Evolutionary conservation across 106 monocot genomes (phyloP).

Genomic region (Triglochin maritima): DNA sequence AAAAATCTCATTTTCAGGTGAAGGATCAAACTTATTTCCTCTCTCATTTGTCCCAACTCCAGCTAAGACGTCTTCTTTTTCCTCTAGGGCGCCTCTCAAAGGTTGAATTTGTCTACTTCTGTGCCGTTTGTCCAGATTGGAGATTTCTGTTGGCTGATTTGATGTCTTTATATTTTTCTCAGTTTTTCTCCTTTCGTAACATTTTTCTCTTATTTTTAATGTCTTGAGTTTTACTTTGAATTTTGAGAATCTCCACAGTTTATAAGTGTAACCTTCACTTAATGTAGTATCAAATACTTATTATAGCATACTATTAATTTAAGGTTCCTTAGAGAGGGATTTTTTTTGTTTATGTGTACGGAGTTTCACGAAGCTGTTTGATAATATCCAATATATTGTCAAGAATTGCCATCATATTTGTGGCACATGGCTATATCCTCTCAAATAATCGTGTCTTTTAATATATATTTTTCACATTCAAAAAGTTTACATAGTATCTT

Average conservation of each 20-base stretch:
- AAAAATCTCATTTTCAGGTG: slow-evolving; percentile 35
- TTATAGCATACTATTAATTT: background rate
- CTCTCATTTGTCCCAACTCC: slow-evolving; percentile 83
- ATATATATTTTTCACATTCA: too few relatives aligned
- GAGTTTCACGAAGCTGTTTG: too few relatives aligned
- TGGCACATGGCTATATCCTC: too few relatives aligned
- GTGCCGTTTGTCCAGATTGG: too few relatives aligned
- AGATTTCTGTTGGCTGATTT: background rate
- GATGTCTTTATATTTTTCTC: background rate
- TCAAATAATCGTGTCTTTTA: too few relatives aligned
- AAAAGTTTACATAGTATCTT: too few relatives aligned
- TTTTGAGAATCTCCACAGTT: background rate
- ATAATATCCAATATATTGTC: too few relatives aligned
- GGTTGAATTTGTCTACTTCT: slow-evolving; percentile 19
- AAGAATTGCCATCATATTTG: too few relatives aligned
- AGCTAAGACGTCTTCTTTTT: slow-evolving; percentile 80
- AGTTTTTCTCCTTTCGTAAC: background rate
- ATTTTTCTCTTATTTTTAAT: background rate
- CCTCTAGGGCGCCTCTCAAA: slow-evolving; percentile 87
- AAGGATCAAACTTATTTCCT: slow-evolving; percentile 99
- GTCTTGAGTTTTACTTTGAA: background rate
- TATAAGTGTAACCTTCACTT: background rate
- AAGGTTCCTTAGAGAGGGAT: too few relatives aligned
- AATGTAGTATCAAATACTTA: background rate
- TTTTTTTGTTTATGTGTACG: too few relatives aligned